Percentiles rank a stretch among this genome's conserved stretches.
Conservation (phyloP, 78 protist genomes). For the Mastigamoeba balamuthi region DNA sequence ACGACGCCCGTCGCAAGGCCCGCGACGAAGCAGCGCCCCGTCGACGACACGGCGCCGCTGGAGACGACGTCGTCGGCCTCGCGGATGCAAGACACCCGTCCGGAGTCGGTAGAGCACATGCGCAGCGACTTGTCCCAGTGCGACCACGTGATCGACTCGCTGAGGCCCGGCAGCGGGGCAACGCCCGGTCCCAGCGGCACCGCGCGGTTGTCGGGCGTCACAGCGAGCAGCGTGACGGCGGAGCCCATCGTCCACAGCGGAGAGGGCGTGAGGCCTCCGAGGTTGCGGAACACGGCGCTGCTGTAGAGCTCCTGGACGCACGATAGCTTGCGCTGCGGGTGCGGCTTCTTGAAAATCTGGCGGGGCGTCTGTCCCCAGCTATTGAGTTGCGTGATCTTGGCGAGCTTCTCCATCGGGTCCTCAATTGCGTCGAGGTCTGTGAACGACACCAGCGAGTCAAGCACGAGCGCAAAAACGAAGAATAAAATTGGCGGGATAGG, state of each 20-base stretch:
- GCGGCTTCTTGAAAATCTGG: slow-evolving; percentile 74
- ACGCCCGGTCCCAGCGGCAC: not conserved
- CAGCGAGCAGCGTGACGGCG: slow-evolving; percentile 19
- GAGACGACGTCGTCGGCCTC: slow-evolving; percentile 48
- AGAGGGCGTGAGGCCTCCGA: not conserved
- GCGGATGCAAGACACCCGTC: not conserved
- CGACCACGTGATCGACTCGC: slow-evolving; percentile 31
- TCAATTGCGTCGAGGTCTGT: too few species aligned
- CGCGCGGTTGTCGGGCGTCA: too few species aligned
- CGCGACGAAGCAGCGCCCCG: slow-evolving; percentile 29
- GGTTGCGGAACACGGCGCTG: slow-evolving; percentile 16
- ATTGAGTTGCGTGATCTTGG: slow-evolving; percentile 62
- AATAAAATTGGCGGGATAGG: too few species aligned
- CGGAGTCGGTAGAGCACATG: slow-evolving; percentile 27
- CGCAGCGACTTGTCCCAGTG: slow-evolving; percentile 60
- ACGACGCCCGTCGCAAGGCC: slow-evolving; percentile 35
- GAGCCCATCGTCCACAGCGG: slow-evolving; percentile 9
- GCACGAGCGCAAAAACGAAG: too few species aligned
- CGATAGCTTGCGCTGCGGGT: slow-evolving; percentile 53
- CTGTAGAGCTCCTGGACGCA: not conserved
- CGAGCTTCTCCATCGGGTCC: slow-evolving; percentile 8
- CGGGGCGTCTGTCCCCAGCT: slow-evolving; percentile 96
- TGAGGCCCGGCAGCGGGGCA: not conserved
- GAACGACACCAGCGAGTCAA: too few species aligned
- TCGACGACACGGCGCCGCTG: slow-evolving; percentile 32